Percentiles rank a stretch among this genome's conserved stretches.
These are phyloP conservation scores for Zoysia pacifica DNA, from an alignment of 176 grass and related monocot genomes.

Conservation along the genomic window DNA sequence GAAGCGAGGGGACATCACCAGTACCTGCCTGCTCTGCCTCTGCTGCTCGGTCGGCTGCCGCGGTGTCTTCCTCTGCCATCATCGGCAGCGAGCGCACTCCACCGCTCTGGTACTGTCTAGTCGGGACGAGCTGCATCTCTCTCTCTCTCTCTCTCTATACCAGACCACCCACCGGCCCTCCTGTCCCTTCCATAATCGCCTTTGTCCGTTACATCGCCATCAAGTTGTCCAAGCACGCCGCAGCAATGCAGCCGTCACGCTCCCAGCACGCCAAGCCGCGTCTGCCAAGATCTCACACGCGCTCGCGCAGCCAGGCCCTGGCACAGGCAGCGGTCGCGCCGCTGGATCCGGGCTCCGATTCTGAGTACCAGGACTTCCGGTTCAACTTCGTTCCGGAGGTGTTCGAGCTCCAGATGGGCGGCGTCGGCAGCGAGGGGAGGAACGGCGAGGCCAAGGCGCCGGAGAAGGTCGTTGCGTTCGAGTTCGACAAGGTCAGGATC, in stretches of 20 bases:
- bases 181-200: slow-evolving; percentile 44
- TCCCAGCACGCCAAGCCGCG: slow-evolving; percentile 35
- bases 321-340: neutral
- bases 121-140: neutral
- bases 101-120: too few relatives aligned
- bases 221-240: slow-evolving; percentile 21
- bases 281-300: slow-evolving; percentile 30
- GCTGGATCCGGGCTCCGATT: slow-evolving; percentile 5
- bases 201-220: slow-evolving; percentile 51
- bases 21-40: neutral
- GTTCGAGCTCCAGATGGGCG: slow-evolving; percentile 49
- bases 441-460: neutral
- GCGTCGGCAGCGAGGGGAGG: neutral
- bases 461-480: slow-evolving; percentile 35
- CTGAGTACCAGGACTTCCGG: slow-evolving; percentile 37
- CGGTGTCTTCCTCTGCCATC: slow-evolving; percentile 23
- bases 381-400: slow-evolving; percentile 36
- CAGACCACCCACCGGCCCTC: neutral
- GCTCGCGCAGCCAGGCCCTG: slow-evolving; percentile 41
- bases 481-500: slow-evolving; percentile 52
- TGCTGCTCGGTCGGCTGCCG: neutral
- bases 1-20: neutral
- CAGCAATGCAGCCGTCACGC: slow-evolving; percentile 45
- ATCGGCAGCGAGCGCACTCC: neutral
- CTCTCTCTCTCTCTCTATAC: too few relatives aligned